phyloP scores from a whole-genome alignment of 805 yeast genomes.

The Lipomyces spencermartinsiae region DNA sequence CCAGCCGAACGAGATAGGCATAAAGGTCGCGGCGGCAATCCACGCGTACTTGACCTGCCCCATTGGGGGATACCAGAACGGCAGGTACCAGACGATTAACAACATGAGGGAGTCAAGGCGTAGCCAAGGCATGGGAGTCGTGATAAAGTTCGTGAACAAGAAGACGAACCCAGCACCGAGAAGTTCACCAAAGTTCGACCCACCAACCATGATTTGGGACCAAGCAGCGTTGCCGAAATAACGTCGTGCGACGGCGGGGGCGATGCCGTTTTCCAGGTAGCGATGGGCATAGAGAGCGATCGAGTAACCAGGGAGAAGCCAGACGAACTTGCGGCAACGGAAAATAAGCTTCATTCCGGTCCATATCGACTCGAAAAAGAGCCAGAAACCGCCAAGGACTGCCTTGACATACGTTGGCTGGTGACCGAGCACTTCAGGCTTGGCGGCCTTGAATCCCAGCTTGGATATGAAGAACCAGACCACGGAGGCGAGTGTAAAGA shows the following conservation, averaged over 20 bases:
- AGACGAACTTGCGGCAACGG: not conserved
- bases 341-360: not conserved
- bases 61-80: not conserved
- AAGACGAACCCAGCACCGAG: not conserved
- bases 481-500: not conserved
- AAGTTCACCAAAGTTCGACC: slow-evolving; percentile 1
- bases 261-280: not conserved
- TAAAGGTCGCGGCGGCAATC: not conserved
- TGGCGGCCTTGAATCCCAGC: not conserved
- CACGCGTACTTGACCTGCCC: slow-evolving; percentile 1
- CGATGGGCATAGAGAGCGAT: not conserved
- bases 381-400: not conserved
- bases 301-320: slow-evolving; percentile 1
- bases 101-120: not conserved
- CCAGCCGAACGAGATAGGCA: not conserved
- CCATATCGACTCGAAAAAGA: not conserved
- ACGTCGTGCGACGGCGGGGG: too few relatives aligned
- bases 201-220: slow-evolving; percentile 1
- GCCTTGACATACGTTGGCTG: slow-evolving; percentile 2
- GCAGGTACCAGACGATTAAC: not conserved
- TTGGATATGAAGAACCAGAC: not conserved
- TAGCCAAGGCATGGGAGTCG: not conserved
- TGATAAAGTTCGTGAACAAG: not conserved
- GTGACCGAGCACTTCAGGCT: not conserved
- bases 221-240: not conserved